phyloP scores from a whole-genome alignment of 805 yeast genomes.

The Groenewaldozyma salmanticensis region DNA sequence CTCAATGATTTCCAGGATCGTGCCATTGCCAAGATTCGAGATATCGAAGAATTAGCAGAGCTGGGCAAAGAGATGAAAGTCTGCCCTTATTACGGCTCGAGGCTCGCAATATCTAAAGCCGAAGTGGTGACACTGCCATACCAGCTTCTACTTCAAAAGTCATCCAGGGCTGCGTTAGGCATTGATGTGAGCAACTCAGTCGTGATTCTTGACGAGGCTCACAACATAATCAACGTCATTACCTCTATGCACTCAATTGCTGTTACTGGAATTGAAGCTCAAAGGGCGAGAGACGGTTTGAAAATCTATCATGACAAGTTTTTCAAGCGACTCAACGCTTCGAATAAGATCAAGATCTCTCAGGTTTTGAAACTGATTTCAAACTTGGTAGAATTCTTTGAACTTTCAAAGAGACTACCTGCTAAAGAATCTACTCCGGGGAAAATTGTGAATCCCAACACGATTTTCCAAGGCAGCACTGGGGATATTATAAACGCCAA shows the following conservation, averaged over 20 bases:
- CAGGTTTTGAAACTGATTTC: conserved; percentile 53
- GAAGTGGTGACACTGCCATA: conserved; percentile 83
- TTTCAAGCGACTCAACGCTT: conserved; percentile 52
- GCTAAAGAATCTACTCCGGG: conserved; percentile 39
- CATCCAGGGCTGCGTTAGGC: conserved; percentile 49
- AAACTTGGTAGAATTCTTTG: conserved; percentile 41
- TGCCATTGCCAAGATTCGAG: conserved; percentile 48
- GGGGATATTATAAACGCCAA: conserved; percentile 66
- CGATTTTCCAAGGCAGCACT: conserved; percentile 48
- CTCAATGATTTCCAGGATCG: conserved; percentile 42
- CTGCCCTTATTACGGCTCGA: conserved; percentile 77
- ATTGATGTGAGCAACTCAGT: conserved; percentile 54
- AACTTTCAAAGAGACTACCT: conserved; percentile 15
- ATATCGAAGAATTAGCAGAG: conserved; percentile 66
- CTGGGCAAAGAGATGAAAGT: conserved; percentile 48
- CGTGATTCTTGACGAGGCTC: conserved; percentile 87
- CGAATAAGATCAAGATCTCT: conserved; percentile 59
- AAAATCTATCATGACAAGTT: conserved; percentile 51
- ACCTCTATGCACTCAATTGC: conserved; percentile 56
- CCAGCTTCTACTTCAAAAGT: conserved; percentile 57
- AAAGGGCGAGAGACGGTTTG: conserved; percentile 38
- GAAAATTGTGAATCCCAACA: conserved; percentile 37
- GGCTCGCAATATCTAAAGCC: conserved; percentile 42
- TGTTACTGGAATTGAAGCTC: conserved; percentile 42
- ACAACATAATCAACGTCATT: conserved; percentile 72